Conservation (phyloP, 371 early-diverging fungal species). For the Batrachochytrium dendrobatidis region DNA sequence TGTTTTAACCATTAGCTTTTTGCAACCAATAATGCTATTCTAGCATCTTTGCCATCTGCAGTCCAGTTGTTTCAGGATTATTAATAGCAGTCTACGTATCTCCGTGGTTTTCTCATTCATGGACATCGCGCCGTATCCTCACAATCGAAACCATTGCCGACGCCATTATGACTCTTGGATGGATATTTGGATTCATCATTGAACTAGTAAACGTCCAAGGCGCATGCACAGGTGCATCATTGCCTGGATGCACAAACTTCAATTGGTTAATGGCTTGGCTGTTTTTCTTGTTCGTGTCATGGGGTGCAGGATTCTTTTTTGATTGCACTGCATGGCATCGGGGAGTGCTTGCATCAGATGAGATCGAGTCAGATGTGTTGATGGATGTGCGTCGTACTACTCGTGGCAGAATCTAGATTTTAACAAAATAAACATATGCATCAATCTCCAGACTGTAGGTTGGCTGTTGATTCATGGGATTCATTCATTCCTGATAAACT, state of each 20-base stretch:
- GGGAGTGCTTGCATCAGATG: constrained; percentile 3
- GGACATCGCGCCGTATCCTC: constrained; percentile 17
- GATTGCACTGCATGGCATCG: constrained; percentile 13
- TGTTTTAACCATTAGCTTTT: no score
- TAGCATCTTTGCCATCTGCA: constrained; percentile 8
- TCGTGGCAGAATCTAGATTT: no score
- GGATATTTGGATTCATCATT: constrained; percentile 10
- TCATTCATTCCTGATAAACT: no score
- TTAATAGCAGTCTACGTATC: constrained; percentile 8
- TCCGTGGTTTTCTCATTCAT: constrained; percentile 9
- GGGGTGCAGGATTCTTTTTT: constrained; percentile 9
- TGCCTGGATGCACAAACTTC: constrained; percentile 8
- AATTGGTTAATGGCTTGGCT: constrained; percentile 15
- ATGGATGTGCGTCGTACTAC: constrained; percentile 9
- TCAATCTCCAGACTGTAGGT: no score
- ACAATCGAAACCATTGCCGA: constrained; percentile 13
- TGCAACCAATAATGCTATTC: no score
- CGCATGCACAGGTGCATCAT: background rate
- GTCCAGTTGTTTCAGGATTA: constrained; percentile 4
- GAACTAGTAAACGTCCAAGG: constrained; percentile 2
- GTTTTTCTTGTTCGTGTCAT: constrained; percentile 12
- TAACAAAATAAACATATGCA: no score
- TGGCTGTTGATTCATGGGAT: no score
- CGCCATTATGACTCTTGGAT: constrained; percentile 6
- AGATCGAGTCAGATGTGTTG: constrained; percentile 11